A percentile compares a stretch with the other conserved stretches of the same genome.
Conservation (phyloP, 306 rosid species). For the Inga oerstediana region DNA sequence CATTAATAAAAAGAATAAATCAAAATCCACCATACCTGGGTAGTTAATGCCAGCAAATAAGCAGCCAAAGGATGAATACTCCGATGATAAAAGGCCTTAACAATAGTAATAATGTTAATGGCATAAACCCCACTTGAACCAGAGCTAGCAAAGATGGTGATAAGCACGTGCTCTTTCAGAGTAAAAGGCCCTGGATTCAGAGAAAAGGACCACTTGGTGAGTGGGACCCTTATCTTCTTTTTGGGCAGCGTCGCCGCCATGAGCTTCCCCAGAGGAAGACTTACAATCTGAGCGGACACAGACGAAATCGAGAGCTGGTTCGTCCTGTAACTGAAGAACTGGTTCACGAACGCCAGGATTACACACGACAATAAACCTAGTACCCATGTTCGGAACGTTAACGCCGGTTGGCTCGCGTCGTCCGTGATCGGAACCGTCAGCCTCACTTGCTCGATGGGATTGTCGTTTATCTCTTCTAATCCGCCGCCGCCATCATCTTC, state of each 20-base stretch:
- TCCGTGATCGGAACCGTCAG: constrained; percentile 71
- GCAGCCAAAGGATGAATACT: constrained; percentile 63
- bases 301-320: constrained; percentile 58
- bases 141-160: constrained; percentile 77
- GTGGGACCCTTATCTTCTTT: constrained; percentile 34
- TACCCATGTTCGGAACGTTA: constrained; percentile 89
- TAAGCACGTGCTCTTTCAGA: constrained; percentile 81
- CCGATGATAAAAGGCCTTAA: constrained; percentile 80
- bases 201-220: constrained; percentile 61
- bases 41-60: constrained; percentile 63
- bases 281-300: constrained; percentile 72
- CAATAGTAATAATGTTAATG: constrained; percentile 70
- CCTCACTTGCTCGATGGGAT: constrained; percentile 87
- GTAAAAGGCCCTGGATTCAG: constrained; percentile 84
- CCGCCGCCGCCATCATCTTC: constrained; percentile 37
- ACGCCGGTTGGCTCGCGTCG: constrained; percentile 62
- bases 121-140: constrained; percentile 78
- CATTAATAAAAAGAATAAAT: background rate
- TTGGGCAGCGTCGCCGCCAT: constrained; percentile 82
- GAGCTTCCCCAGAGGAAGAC: constrained; percentile 75
- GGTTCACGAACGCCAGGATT: constrained; percentile 74
- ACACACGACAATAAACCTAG: constrained; percentile 67
- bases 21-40: constrained; percentile 55
- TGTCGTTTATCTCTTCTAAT: constrained; percentile 45
- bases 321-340: constrained; percentile 66